Evolutionary conservation across 1,284 basidiomycete genomes (phyloP), one percentile per base, ranked within the genome.

Genomic region (Trametes versicolor): DNA sequence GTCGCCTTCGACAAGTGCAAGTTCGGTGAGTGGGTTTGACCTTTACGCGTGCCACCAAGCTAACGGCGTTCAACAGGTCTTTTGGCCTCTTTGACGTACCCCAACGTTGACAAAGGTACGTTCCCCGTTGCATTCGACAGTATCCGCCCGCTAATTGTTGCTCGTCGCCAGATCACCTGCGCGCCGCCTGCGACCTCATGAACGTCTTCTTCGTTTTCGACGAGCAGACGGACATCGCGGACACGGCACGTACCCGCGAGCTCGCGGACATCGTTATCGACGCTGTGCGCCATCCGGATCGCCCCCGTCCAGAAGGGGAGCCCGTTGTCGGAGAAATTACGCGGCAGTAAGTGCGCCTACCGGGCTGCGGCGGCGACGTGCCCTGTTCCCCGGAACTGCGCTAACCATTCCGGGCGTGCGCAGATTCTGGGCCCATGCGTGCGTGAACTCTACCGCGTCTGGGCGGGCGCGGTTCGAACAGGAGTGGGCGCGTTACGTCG

Each of bases 271-370:
- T 32, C 37, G 37, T 51, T 17, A 41, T 50, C 19, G 58, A 59
- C 27, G 66, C 78, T 1, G 51, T 83, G 17, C 49, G 66, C 2
- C 67, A 80, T 64, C 77, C 79, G 0, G 56, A 72, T 49, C 70
- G 60, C 4, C 71, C 74, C 17, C 78, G 74, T 2, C 74, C 75
- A 0, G 34, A 66, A 27, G 73, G 70, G 19, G 77, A 80, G 58
- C 67, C 72, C 1, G 59, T 73, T 23, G 54, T 73, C 6, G 79
- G 77, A 25, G 78, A 79, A 60, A 70, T 77, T 4, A 58, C 74
- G 2, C 64, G 75, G 53, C 72, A 77, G 77, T 76, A 49, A 59
- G 68, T 65, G 17, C 4, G 4, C n/a, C 15, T 15, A 8, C 12
- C 7, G 15, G 41, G 41, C 41, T 43, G 41, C 41, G 37, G 37